phyloP scores from a whole-genome alignment of 1,139 yeast genomes.

The Yamadazyma triangularis region DNA sequence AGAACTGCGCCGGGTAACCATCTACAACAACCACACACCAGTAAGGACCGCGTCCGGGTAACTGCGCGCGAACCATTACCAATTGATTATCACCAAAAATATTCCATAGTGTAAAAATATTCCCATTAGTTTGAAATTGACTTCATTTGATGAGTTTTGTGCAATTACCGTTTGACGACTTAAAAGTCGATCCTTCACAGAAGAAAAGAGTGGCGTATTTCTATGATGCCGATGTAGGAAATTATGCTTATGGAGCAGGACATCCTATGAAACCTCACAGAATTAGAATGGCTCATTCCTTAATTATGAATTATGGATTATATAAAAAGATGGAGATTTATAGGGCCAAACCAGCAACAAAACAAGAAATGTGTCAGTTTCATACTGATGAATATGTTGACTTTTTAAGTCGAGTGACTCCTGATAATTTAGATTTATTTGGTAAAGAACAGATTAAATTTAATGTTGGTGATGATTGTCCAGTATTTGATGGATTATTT shows the following conservation, averaged over 20 bases:
- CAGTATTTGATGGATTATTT: conserved; percentile 92
- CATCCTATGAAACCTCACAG: conserved; percentile 99
- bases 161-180: conserved; percentile 45
- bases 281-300: conserved; percentile 96
- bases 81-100: no score
- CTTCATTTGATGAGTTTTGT: conserved; percentile 37
- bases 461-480: conserved; percentile 97
- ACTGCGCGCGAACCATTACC: no score
- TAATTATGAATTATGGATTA: conserved; percentile 94
- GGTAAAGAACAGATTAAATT: conserved; percentile 91
- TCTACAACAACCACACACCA: no score
- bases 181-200: conserved; percentile 36
- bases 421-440: conserved; percentile 88
- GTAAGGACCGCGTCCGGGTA: no score
- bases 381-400: conserved; percentile 97
- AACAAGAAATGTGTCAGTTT: conserved; percentile 97
- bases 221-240: conserved; percentile 81
- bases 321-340: conserved; percentile 97
- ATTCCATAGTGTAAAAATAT: no score
- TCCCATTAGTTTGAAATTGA: no score
- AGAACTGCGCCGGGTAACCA: no score
- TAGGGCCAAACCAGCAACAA: conserved; percentile 95
- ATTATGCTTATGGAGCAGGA: conserved; percentile 96
- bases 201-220: conserved; percentile 46
- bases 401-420: conserved; percentile 87